A percentile compares a stretch with the other conserved stretches of the same genome.
phyloP scores from a whole-genome alignment of 106 monocot species.

The Allium sativum region DNA sequence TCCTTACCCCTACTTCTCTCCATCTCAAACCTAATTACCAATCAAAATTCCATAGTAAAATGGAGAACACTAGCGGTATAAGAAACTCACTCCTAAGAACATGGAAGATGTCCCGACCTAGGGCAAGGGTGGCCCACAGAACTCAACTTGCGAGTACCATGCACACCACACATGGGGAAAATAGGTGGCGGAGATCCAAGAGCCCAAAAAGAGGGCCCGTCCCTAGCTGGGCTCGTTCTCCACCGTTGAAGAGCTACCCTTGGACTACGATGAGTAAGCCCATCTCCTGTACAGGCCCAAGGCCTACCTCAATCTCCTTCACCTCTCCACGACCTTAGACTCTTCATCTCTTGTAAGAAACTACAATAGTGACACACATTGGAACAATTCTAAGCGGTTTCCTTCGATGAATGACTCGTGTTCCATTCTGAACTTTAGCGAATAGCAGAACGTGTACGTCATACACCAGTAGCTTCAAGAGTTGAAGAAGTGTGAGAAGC shows the following conservation, averaged over 20 bases:
- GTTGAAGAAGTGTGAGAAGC: constrained; percentile 26
- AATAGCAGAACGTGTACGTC: constrained; percentile 86
- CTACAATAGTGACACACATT: neutral
- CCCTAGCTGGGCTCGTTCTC: constrained; percentile 95
- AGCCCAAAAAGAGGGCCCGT: constrained; percentile 80
- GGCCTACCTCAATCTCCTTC: constrained; percentile 91
- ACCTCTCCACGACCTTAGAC: constrained; percentile 30
- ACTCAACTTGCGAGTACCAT: constrained; percentile 81
- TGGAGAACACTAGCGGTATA: constrained; percentile 12
- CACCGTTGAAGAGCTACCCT: constrained; percentile 82
- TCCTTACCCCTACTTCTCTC: neutral
- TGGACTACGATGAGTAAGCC: constrained; percentile 93
- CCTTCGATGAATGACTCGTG: constrained; percentile 26
- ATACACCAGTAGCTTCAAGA: constrained; percentile 82
- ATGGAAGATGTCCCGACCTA: constrained; percentile 87
- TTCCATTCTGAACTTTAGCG: constrained; percentile 68
- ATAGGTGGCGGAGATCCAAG: constrained; percentile 97
- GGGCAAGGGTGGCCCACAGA: constrained; percentile 96
- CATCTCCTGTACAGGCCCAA: constrained; percentile 82
- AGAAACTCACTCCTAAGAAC: constrained; percentile 25
- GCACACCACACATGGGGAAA: constrained; percentile 99
- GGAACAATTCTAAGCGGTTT: constrained; percentile 49
- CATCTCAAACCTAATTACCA: neutral
- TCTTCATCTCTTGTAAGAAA: neutral
- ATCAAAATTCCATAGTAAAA: neutral